Evolutionary conservation across 768 basidiomycete genomes (phyloP).

Genomic region (Leccinum broughii): DNA sequence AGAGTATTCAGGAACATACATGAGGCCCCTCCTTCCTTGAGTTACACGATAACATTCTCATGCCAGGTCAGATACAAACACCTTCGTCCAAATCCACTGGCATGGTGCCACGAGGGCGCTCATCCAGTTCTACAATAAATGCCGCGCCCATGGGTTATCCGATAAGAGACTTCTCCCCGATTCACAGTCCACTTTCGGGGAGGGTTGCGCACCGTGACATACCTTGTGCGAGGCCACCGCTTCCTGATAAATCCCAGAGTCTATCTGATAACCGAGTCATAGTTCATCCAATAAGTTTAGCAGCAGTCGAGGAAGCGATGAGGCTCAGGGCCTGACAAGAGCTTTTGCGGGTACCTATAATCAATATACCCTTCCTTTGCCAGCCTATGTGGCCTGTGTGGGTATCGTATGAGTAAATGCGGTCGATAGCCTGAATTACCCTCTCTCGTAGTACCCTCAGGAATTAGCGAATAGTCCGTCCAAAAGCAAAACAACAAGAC

Average conservation of each 20-base stretch:
- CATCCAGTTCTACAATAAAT: not conserved
- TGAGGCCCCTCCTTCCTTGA: not conserved
- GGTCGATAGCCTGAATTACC: not conserved
- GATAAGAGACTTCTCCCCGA: not conserved
- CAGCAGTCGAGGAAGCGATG: not conserved
- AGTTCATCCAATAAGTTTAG: not conserved
- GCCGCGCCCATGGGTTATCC: not conserved
- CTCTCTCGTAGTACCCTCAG: not conserved
- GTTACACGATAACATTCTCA: not conserved
- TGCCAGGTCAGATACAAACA: not conserved
- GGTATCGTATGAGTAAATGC: no score
- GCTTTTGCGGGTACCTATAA: not conserved
- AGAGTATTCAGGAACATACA: not conserved
- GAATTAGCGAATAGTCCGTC: not conserved
- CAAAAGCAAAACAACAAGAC: no score
- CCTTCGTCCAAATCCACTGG: not conserved
- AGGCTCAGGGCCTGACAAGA: not conserved
- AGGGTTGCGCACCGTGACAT: not conserved
- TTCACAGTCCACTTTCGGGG: not conserved
- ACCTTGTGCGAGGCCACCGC: not conserved
- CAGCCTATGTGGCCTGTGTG: not conserved
- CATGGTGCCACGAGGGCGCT: not conserved
- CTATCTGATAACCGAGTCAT: not conserved
- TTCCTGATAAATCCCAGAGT: not conserved
- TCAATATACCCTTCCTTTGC: no score